Base-by-base conservation (phyloP, 306 rosid genomes). In the Coriaria nepalensis region DNA sequence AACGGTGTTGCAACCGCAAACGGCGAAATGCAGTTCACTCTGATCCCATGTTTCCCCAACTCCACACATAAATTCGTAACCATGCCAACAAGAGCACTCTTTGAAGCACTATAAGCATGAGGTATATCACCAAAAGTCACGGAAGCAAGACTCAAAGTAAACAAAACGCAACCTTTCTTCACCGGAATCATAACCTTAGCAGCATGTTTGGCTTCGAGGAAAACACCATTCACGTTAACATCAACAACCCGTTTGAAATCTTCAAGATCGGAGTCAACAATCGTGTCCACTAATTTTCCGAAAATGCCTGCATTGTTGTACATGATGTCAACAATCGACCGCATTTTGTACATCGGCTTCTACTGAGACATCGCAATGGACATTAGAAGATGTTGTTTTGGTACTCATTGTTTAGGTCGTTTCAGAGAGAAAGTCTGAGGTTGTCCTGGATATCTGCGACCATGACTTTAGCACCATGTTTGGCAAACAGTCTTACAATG, bases 141-240 rank as follows among this genome's bases (percentile, higher is more conserved):
- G 0, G 82, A 70, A 0, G 53, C 55, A 2, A 67, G 42, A 9
- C 82, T 81, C 0, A 86, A 72, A 0, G 69, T 78, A 7, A 60
- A 50, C 4, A 81, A 12, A 6, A 81, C 77, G 72, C 70, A 63
- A 0, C 86, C 79, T 6, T 41, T 40, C 5, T 56, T 7, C 0
- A 67, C 63, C 0, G 73, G 73, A 41, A 69, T 51, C 93, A 74
- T 81, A 0, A 59, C 76, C 13, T 80, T 48, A 0, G 80, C 78
- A 0, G 80, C 93, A 3, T 81, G 78, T 44, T 78, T 81, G 4
- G 58, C 76, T n/a, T 80, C 82, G 4, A 75, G 39, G 39, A 74
- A 78, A 0, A 14, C 53, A 5, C 86, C 86, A 0, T 61, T 43
- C 1, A 81, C 15, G 35, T 81, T 81, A 2, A 75, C 64, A 1